Evolutionary conservation across 805 yeast species (phyloP).

Genomic region (Wickerhamomyces canadensis): DNA sequence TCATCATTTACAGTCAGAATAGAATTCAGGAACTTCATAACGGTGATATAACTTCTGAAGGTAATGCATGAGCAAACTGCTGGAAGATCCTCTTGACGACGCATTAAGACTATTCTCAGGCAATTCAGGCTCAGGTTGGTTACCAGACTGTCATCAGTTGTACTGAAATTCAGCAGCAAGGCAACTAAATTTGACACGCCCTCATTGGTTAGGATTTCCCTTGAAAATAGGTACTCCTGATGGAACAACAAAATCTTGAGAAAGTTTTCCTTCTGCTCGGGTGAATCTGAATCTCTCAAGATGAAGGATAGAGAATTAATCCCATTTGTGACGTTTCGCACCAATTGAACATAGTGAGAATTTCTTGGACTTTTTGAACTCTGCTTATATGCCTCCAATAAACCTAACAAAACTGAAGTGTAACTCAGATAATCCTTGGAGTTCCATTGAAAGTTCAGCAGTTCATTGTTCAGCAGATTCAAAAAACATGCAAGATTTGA

Average conservation of each 20-base stretch:
- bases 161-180: conserved; percentile 17
- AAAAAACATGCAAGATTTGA: conserved; percentile 18
- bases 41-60: conserved; percentile 14
- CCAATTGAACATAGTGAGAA: conserved; percentile 12
- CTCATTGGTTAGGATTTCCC: conserved; percentile 29
- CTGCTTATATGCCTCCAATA: conserved; percentile 18
- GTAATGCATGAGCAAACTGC: conserved; percentile 24
- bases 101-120: conserved; percentile 28
- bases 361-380: conserved; percentile 13
- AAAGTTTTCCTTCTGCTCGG: conserved; percentile 24
- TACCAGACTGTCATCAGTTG: conserved; percentile 8
- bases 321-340: conserved; percentile 13
- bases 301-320: conserved; percentile 15
- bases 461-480: conserved; percentile 14
- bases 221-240: conserved; percentile 25
- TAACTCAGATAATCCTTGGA: conserved; percentile 23
- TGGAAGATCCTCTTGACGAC: conserved; percentile 24
- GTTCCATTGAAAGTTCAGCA: conserved; percentile 22
- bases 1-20: conserved; percentile 24
- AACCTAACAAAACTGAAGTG: conserved; percentile 16
- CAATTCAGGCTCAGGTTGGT: conserved; percentile 24
- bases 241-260: conserved; percentile 26
- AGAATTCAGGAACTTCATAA: conserved; percentile 20
- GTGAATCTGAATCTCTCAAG: conserved; percentile 13
- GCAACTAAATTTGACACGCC: conserved; percentile 30